A percentile compares a stretch with the other conserved stretches of the same genome.
Evolutionary conservation across 2,329 filamentous ascomycete genomes (phyloP).

Genomic region (Pseudogymnoascus sp.): DNA sequence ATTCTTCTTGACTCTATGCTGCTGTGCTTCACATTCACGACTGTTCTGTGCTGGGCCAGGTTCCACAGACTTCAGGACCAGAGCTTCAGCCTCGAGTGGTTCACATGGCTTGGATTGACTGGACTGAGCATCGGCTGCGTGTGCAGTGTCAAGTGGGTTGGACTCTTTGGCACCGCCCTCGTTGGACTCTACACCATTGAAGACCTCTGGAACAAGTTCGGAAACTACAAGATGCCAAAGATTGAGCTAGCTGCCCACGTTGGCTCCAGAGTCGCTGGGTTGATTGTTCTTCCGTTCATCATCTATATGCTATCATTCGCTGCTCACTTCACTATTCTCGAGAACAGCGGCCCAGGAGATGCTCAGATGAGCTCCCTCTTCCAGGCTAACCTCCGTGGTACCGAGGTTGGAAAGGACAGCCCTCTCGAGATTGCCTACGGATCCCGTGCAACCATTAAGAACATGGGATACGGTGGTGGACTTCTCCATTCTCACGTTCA

Average conservation of each 20-base stretch:
- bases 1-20: slow-evolving; percentile 99
- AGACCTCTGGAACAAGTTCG: slow-evolving; percentile 97
- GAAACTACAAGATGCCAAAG: slow-evolving; percentile 83
- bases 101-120: slow-evolving; percentile 86
- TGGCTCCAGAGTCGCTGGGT: slow-evolving; percentile 69
- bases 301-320: slow-evolving; percentile 97
- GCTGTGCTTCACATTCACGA: slow-evolving; percentile 96
- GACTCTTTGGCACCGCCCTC: slow-evolving; percentile 88
- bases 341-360: slow-evolving; percentile 90
- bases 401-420: slow-evolving; percentile 88
- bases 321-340: slow-evolving; percentile 86
- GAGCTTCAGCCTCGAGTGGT: slow-evolving; percentile 89
- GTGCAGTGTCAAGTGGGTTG: slow-evolving; percentile 97
- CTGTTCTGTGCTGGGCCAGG: slow-evolving; percentile 92
- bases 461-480: slow-evolving; percentile 98
- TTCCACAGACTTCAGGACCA: slow-evolving; percentile 84
- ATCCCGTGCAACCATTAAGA: slow-evolving; percentile 89
- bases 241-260: slow-evolving; percentile 72
- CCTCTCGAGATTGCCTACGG: slow-evolving; percentile 87
- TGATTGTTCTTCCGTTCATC: slow-evolving; percentile 81
- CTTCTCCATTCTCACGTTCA: slow-evolving; percentile 94
- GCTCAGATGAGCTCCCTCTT: slow-evolving; percentile 99
- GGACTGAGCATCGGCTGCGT: slow-evolving; percentile 96
- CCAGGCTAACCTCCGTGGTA: slow-evolving; percentile 91
- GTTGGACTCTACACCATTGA: slow-evolving; percentile 94